A percentile compares a stretch with the other conserved stretches of the same genome.
phyloP scores from a whole-genome alignment of 306 rosid species.

The Dalbergia cochinchinensis region DNA sequence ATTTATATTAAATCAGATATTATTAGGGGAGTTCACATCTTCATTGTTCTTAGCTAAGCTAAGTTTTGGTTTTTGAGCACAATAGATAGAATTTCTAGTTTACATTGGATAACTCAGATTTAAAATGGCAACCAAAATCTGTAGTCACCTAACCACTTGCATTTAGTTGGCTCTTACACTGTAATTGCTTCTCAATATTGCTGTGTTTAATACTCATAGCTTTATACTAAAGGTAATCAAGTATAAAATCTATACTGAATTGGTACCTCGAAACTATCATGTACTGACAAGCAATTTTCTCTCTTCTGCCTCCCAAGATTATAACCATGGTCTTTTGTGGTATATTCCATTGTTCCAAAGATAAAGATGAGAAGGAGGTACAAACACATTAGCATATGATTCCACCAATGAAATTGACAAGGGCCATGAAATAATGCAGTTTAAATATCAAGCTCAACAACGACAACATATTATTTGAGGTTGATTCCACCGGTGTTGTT shows the following conservation, averaged over 20 bases:
- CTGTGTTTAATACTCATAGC: too few species aligned
- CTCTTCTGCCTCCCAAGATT: neutral
- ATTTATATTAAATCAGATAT: constrained; percentile 20
- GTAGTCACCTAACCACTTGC: neutral
- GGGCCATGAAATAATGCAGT: constrained; percentile 2
- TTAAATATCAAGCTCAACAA: neutral
- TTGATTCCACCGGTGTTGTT: constrained; percentile 11
- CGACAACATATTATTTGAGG: constrained; percentile 16
- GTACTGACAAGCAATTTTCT: neutral
- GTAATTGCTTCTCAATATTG: neutral
- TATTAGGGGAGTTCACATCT: constrained; percentile 15
- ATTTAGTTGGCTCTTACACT: neutral
- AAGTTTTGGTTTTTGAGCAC: neutral
- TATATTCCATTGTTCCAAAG: neutral
- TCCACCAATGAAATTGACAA: too few species aligned
- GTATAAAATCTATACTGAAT: neutral
- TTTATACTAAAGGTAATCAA: too few species aligned
- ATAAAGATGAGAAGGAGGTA: neutral
- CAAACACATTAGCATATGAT: constrained; percentile 5
- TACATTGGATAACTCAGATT: neutral
- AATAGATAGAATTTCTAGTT: neutral
- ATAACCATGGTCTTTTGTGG: neutral
- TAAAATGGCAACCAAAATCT: neutral
- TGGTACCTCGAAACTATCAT: neutral
- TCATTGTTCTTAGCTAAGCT: constrained; percentile 13